Base-by-base conservation (phyloP, 2,329 filamentous ascomycete species). In the Cordyceps pruinosa region DNA sequence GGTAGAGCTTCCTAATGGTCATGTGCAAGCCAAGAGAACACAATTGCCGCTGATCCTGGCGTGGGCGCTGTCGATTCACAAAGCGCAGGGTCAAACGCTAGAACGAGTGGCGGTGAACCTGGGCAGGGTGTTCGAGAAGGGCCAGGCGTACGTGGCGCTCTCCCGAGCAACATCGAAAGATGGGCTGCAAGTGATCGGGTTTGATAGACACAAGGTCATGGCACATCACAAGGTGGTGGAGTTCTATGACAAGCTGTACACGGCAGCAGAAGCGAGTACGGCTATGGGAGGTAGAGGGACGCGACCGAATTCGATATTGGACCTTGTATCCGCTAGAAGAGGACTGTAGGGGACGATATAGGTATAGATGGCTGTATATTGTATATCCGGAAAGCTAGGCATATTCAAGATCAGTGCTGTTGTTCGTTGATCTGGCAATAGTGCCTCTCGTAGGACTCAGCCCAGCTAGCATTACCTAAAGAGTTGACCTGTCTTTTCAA, bases 21-120 rank as follows among this genome's bases (percentile, higher is more conserved):
- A 97, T 69, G 80, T 97, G 1, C 91, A 96, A 70, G 94, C 94
- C 2, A 89, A 90, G 60, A 88, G 94, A 39, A 81, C 81, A 46
- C 89, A 93, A 65, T 72, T 93, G 2, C 94, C 94, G 0, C 79
- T 99, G 51, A 97, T 99, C 61, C 79, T 99, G 30, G 94, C 94
- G 0, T 99, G 94, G 94, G 94, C 94, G 2, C 75, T 99, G 21
- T 96, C 91, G 1, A 99, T 99, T 59, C 94, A 99, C 77, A 99
- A 99, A 73, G 94, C 94, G 1, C 93, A 97, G 69, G 93, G 93
- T 1, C 93, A 97, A 70, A 97, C 93, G 1, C 76, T 97, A 26
- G 91, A 96, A 67, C 82, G 93, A 51, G 94, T 99, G 59, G 96
- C 96, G 68, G 94, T 99, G 26, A 91, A 99, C 68, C 78, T 99